phyloP scores from a whole-genome alignment of 2,329 filamentous ascomycete species.

The Ploettnerulaceae sp. region DNA sequence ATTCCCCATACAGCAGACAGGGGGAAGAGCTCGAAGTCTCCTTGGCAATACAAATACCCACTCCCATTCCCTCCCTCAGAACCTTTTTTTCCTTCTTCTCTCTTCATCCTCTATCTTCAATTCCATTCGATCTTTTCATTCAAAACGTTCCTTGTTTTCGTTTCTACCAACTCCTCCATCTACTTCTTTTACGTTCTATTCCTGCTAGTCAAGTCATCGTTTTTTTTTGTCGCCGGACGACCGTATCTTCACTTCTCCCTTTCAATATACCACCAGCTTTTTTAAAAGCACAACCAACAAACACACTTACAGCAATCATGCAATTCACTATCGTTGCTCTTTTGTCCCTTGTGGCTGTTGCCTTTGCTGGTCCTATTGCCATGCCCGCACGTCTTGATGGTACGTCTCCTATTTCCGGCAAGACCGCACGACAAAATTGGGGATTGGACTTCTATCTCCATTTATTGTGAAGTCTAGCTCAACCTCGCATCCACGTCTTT shows the following conservation, averaged over 20 bases:
- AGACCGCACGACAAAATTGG: no score
- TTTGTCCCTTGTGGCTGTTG: slow-evolving; percentile 28
- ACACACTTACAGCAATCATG: slow-evolving; percentile 24
- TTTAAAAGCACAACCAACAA: slow-evolving; percentile 12
- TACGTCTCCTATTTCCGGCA: slow-evolving; percentile 15
- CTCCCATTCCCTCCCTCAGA: slow-evolving; percentile 4
- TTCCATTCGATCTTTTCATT: slow-evolving; percentile 14
- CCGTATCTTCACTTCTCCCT: slow-evolving; percentile 17
- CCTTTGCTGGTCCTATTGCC: slow-evolving; percentile 25
- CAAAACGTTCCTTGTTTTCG: slow-evolving; percentile 22
- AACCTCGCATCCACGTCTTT: background rate
- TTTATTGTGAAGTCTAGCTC: background rate
- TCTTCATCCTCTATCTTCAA: slow-evolving; percentile 17
- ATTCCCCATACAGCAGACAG: background rate
- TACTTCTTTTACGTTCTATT: slow-evolving; percentile 17
- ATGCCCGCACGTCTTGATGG: slow-evolving; percentile 22
- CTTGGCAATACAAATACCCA: slow-evolving; percentile 24
- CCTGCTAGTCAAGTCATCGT: slow-evolving; percentile 12
- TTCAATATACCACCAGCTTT: slow-evolving; percentile 3
- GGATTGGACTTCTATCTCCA: no score
- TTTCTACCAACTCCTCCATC: slow-evolving; percentile 9
- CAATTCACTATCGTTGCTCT: slow-evolving; percentile 30
- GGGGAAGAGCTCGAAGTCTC: background rate
- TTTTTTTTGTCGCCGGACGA: slow-evolving; percentile 32
- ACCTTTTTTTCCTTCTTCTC: slow-evolving; percentile 7